Percentiles rank a stretch among this genome's conserved stretches.
phyloP scores from a whole-genome alignment of 1,284 basidiomycete species.

The Puccinia coronata region DNA sequence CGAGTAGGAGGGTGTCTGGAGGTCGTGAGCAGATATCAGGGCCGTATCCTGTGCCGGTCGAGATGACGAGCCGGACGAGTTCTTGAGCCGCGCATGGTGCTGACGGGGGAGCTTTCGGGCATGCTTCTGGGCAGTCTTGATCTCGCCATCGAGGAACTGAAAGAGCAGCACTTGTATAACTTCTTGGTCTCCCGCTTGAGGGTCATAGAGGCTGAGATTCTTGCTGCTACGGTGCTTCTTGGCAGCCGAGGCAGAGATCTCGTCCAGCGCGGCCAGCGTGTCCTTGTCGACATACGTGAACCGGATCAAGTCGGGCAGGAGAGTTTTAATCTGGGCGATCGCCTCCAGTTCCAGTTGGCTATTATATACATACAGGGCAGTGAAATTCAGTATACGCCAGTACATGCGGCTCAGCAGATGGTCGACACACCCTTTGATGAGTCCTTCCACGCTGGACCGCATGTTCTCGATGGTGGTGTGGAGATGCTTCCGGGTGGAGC shows the following conservation, averaged over 20 bases:
- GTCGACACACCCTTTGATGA: conserved; percentile 69
- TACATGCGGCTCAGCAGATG: no score
- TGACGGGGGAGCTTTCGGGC: conserved; percentile 56
- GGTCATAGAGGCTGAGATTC: conserved; percentile 69
- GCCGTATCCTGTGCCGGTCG: neutral
- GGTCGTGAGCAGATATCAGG: neutral
- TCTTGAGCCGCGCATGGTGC: neutral
- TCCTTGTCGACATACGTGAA: conserved; percentile 77
- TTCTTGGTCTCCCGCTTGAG: conserved; percentile 53
- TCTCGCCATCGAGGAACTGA: conserved; percentile 60
- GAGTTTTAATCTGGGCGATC: conserved; percentile 84
- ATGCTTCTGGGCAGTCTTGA: conserved; percentile 58
- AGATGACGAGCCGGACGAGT: neutral
- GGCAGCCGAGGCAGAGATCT: conserved; percentile 50
- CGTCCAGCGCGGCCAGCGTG: conserved; percentile 62
- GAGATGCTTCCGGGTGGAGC: conserved; percentile 77
- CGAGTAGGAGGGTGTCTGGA: conserved; percentile 21
- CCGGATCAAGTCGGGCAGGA: conserved; percentile 75
- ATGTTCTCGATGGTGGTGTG: conserved; percentile 77
- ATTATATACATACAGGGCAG: no score
- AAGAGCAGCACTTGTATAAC: conserved; percentile 57
- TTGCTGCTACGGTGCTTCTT: conserved; percentile 66
- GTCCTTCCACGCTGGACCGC: conserved; percentile 72
- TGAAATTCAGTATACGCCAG: no score
- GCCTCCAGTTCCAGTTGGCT: conserved; percentile 76